phyloP scores from a whole-genome alignment of 2,329 filamentous ascomycete species.

The Dactylellina haptotyla region DNA sequence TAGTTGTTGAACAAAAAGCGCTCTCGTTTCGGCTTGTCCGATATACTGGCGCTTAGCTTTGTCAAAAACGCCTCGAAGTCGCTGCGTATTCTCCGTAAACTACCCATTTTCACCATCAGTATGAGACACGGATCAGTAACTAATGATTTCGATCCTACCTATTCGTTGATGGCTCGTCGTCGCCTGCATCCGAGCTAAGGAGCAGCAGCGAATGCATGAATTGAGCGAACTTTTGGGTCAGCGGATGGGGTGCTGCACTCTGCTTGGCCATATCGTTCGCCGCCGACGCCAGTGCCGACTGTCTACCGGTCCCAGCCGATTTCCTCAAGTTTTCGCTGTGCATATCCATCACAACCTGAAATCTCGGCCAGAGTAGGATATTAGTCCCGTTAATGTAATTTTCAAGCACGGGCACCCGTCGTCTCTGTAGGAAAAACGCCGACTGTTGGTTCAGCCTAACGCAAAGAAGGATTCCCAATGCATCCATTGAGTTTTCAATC shows the following conservation, averaged over 20 bases:
- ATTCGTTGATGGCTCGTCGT: slow-evolving; percentile 89
- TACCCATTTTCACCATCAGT: slow-evolving; percentile 60
- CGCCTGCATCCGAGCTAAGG: slow-evolving; percentile 87
- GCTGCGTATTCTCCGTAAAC: slow-evolving; percentile 76
- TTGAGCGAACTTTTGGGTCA: slow-evolving; percentile 95
- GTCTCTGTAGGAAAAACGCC: slow-evolving; percentile 90
- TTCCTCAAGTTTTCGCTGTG: slow-evolving; percentile 87
- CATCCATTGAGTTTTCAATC: slow-evolving; percentile 80
- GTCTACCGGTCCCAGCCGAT: slow-evolving; percentile 62
- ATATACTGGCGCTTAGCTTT: slow-evolving; percentile 77
- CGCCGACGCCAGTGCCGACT: slow-evolving; percentile 60
- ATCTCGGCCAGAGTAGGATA: slow-evolving; percentile 95
- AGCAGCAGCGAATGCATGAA: slow-evolving; percentile 84
- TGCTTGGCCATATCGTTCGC: slow-evolving; percentile 69
- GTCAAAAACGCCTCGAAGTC: slow-evolving; percentile 87
- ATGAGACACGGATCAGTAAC: not conserved
- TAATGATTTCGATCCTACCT: slow-evolving; percentile 10
- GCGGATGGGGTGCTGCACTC: slow-evolving; percentile 84
- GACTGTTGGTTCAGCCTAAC: slow-evolving; percentile 93
- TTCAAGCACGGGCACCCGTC: slow-evolving; percentile 88
- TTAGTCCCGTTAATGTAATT: slow-evolving; percentile 92
- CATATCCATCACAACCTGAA: slow-evolving; percentile 91
- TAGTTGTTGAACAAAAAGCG: slow-evolving; percentile 97
- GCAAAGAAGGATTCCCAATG: slow-evolving; percentile 86
- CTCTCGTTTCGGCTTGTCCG: slow-evolving; percentile 81